These are phyloP conservation scores for Brassica balearica DNA, from an alignment of 441 rosid genomes.

Conservation along the genomic window DNA sequence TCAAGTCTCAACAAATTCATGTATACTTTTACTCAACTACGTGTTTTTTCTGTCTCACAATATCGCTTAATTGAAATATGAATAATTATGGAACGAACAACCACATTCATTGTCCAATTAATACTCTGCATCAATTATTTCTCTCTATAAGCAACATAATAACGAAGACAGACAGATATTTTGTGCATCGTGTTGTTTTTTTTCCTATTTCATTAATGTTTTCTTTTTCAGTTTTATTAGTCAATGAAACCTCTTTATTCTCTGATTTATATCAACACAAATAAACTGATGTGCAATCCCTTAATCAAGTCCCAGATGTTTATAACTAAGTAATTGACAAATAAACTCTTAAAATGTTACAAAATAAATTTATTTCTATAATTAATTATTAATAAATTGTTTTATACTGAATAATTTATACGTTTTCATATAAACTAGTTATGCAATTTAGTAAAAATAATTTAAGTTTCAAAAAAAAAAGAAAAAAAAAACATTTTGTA, in stretches of 20 bases:
- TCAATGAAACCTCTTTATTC: background rate
- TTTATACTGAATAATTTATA: too few relatives aligned
- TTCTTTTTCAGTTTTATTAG: background rate
- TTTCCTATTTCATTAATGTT: background rate
- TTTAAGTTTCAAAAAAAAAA: too few relatives aligned
- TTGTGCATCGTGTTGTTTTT: constrained; percentile 10
- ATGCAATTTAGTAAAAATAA: background rate
- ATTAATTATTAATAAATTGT: background rate
- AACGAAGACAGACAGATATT: constrained; percentile 7
- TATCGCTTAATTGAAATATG: background rate
- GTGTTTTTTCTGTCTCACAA: background rate
- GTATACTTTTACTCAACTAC: background rate
- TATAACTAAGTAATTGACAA: background rate
- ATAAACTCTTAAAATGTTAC: background rate
- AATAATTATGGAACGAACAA: constrained; percentile 15
- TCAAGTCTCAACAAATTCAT: too few relatives aligned
- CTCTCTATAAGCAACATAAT: background rate
- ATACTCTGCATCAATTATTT: background rate
- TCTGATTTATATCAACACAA: background rate
- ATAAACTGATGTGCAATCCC: constrained; percentile 10
- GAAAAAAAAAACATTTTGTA: background rate
- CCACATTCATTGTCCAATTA: constrained; percentile 11
- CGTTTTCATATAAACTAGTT: background rate
- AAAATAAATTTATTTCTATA: background rate
- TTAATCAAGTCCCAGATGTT: constrained; percentile 1